Evolutionary conservation across 805 yeast species (phyloP).

Genomic region (Starmerella floricola): DNA sequence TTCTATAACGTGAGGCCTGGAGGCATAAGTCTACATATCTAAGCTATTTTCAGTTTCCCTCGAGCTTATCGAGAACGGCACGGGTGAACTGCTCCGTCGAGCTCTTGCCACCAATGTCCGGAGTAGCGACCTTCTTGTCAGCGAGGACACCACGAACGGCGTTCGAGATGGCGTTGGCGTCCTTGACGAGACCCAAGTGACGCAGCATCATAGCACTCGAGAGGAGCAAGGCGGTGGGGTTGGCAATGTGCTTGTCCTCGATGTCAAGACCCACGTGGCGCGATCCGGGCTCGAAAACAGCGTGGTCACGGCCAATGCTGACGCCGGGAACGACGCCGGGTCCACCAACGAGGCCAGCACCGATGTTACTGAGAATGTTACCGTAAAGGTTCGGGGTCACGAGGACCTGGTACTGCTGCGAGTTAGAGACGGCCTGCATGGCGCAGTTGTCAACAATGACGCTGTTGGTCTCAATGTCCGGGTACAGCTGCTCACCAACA

Average conservation of each 20-base stretch:
- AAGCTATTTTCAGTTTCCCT: constrained; percentile 15
- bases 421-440: constrained; percentile 97
- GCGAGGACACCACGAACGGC: constrained; percentile 86
- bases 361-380: constrained; percentile 91
- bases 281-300: constrained; percentile 98
- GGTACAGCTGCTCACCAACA: constrained; percentile 64
- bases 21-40: background rate
- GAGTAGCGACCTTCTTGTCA: constrained; percentile 75
- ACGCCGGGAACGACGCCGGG: constrained; percentile 99
- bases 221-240: constrained; percentile 95
- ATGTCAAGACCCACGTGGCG: constrained; percentile 98
- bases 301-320: constrained; percentile 93
- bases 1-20: too few species aligned
- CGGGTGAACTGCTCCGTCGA: constrained; percentile 90
- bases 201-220: constrained; percentile 86
- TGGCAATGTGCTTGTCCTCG: constrained; percentile 86
- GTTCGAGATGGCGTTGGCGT: constrained; percentile 74
- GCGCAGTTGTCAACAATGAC: constrained; percentile 98
- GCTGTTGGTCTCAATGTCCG: constrained; percentile 70
- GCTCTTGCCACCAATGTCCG: constrained; percentile 82
- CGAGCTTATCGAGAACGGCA: constrained; percentile 69
- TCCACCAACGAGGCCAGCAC: constrained; percentile 95
- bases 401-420: constrained; percentile 95
- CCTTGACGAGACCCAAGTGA: constrained; percentile 77
- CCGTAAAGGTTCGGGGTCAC: constrained; percentile 98